Evolutionary conservation across 352 stramenopile genomes (phyloP).

Genomic region (Phytophthora boehmeriae): DNA sequence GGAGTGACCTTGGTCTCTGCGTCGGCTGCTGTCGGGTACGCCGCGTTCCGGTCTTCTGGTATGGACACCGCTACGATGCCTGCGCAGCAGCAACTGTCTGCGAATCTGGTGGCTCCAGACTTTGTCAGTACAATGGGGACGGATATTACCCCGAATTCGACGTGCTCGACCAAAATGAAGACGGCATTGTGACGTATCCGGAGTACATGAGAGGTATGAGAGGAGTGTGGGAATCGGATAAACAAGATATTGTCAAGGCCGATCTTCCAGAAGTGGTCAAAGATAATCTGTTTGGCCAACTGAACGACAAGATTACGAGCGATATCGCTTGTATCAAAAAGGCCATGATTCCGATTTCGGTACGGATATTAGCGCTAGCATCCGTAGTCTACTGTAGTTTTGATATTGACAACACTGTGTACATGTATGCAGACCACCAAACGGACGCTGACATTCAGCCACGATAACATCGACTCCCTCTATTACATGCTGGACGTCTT

Average conservation of each 20-base stretch:
- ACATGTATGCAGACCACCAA: constrained; percentile 30
- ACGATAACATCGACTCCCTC: constrained; percentile 37
- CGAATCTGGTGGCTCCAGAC: constrained; percentile 24
- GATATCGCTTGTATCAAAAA: constrained; percentile 43
- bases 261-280: constrained; percentile 46
- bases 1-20: constrained; percentile 45
- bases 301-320: constrained; percentile 46
- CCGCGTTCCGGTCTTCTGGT: constrained; percentile 23
- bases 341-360: constrained; percentile 48
- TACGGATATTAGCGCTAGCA: constrained; percentile 6
- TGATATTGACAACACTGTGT: not conserved
- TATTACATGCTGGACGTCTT: constrained; percentile 48
- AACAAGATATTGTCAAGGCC: too few species aligned
- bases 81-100: constrained; percentile 23
- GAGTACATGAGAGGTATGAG: too few species aligned
- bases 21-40: constrained; percentile 48
- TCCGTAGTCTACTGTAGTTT: constrained; percentile 1
- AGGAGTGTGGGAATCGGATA: too few species aligned
- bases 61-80: constrained; percentile 4
- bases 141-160: too few species aligned
- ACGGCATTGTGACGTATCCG: too few species aligned
- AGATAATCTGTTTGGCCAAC: constrained; percentile 33
- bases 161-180: too few species aligned
- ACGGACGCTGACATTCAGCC: constrained; percentile 28
- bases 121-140: constrained; percentile 41